Base-by-base conservation (phyloP, 805 yeast species). In the Metschnikowia picachoensis region DNA sequence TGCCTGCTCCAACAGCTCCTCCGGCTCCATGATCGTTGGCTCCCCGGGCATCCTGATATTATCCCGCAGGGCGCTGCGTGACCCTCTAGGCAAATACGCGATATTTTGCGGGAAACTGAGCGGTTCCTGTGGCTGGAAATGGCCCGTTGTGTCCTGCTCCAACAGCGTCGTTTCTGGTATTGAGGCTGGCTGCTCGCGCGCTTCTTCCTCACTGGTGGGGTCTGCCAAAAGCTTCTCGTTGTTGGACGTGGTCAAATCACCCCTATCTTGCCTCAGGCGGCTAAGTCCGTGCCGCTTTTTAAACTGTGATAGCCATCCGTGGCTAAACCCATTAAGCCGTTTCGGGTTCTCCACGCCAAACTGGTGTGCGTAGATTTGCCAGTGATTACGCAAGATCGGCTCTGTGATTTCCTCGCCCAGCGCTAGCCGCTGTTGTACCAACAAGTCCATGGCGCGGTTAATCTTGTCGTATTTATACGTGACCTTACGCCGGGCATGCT, bases 281-380 rank as follows among this genome's bases (percentile, higher is more conserved):
- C 67, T 66, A 35, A 77, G 60, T 1, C 78, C 82, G 55, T 80
- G 83, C 41, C 84, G 62, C 52, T 77, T 79, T 59, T 80, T 80
- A 61, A 80, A 80, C 55, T 77, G 82, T 11, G 78, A 67, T 36
- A 80, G 61, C 85, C 85, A 80, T 8, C 86, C 86, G 58, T 80
- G 84, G 52, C 81, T 75, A 51, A 79, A 80, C 13, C 74, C 69
- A 27, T 69, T 72, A 45, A 76, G 59, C 44, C 86, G 63, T 57
- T 80, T 80, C 3, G 85, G 83, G 53, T 80, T 82, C 8, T 74
- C 77, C 2, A 80, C 83, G 9, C 84, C 85, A 56, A 60, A 77
- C 55, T 73, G 68, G 46, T 74, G 74, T 2, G 83, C 85, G 55
- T 69, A 77, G 29, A 70, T 62, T 12, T 73, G 65, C 86, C 86